A percentile compares a stretch with the other conserved stretches of the same genome.
phyloP scores from a whole-genome alignment of 2,329 filamentous ascomycete species.

The Penicillium sp. region DNA sequence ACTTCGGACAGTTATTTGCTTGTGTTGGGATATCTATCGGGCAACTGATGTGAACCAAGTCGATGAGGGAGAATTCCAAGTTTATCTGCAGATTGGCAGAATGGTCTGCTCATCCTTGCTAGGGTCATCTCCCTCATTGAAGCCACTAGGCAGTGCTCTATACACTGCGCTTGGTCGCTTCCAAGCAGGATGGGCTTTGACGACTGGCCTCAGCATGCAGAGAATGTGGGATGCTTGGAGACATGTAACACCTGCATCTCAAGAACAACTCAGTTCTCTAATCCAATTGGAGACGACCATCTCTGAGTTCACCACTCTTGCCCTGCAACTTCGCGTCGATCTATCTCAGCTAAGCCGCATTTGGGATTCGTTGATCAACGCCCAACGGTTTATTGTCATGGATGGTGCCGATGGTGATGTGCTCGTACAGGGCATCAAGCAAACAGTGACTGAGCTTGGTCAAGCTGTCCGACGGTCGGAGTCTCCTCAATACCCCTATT shows the following conservation, averaged over 20 bases:
- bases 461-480: constrained; percentile 31
- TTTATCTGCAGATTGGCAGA: constrained; percentile 49
- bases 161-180: constrained; percentile 54
- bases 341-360: constrained; percentile 37
- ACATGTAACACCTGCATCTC: constrained; percentile 52
- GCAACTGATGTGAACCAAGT: constrained; percentile 44
- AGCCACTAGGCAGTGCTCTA: constrained; percentile 28
- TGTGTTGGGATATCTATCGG: constrained; percentile 51
- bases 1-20: constrained; percentile 36
- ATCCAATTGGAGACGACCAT: constrained; percentile 38
- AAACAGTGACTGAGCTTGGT: constrained; percentile 38
- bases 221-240: constrained; percentile 70
- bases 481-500: constrained; percentile 40
- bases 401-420: constrained; percentile 37
- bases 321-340: constrained; percentile 37
- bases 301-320: constrained; percentile 38
- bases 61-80: constrained; percentile 55
- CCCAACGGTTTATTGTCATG: constrained; percentile 37
- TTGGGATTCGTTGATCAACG: constrained; percentile 39
- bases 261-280: constrained; percentile 34
- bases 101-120: constrained; percentile 35
- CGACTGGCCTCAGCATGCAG: constrained; percentile 77
- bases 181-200: constrained; percentile 66
- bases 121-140: constrained; percentile 25
- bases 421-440: constrained; percentile 38